Conservation (phyloP, 1,284 basidiomycete genomes). For the Cryptococcus sp. region DNA sequence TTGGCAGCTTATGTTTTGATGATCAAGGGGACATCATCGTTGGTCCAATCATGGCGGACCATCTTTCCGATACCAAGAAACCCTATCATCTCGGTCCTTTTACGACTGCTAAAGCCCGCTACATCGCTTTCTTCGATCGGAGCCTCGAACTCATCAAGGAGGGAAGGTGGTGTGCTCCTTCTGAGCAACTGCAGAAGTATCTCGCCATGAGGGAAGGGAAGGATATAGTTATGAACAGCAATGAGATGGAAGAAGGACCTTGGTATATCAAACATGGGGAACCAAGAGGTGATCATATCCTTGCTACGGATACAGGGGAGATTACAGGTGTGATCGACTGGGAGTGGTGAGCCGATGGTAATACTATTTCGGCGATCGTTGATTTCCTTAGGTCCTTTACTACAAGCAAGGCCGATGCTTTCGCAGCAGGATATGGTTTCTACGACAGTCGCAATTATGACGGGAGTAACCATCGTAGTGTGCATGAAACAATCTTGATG, state of each 20-base stretch:
- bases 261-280: conserved; percentile 29
- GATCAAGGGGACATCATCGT: background rate
- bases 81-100: background rate
- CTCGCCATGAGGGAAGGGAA: background rate
- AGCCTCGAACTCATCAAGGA: background rate
- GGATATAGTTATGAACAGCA: background rate
- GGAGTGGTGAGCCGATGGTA: conserved; percentile 24
- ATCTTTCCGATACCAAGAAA: too few relatives aligned
- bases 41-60: background rate
- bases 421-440: background rate
- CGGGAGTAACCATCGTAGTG: background rate
- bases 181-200: background rate
- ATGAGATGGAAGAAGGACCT: background rate
- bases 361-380: background rate
- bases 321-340: conserved; percentile 36
- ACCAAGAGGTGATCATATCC: conserved; percentile 38
- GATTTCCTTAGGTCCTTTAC: background rate
- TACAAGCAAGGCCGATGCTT: background rate
- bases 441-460: too few relatives aligned
- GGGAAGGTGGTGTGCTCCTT: background rate
- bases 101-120: background rate
- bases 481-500: background rate
- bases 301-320: conserved; percentile 24
- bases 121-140: background rate
- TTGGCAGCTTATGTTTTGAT: background rate